These are phyloP conservation scores for Lentinula aciculospora DNA, from an alignment of 768 basidiomycete genomes.

Conservation along the genomic window DNA sequence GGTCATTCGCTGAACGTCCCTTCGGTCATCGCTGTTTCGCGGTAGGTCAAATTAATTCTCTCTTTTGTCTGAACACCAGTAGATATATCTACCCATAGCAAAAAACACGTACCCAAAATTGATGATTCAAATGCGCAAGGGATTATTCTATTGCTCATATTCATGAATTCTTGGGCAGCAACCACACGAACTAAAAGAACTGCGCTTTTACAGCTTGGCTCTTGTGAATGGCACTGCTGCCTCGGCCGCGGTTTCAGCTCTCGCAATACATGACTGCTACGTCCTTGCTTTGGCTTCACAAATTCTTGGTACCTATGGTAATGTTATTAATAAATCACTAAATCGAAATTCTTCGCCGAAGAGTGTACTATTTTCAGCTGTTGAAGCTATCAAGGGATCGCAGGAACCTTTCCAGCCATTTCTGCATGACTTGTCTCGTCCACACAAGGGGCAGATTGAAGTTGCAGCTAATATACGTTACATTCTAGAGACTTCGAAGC, in stretches of 20 bases:
- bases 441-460: not conserved
- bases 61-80: conserved; percentile 82
- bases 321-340: conserved; percentile 21
- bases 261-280: not conserved
- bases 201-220: conserved; percentile 46
- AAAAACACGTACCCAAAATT: conserved; percentile 63
- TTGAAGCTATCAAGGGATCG: conserved; percentile 1
- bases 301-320: not conserved
- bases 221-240: not conserved
- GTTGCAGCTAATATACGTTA: not conserved
- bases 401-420: not conserved
- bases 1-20: not conserved
- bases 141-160: conserved; percentile 54
- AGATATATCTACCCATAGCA: conserved; percentile 72
- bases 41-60: conserved; percentile 81
- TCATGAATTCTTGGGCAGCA: conserved; percentile 47
- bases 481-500: not conserved
- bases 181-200: conserved; percentile 38
- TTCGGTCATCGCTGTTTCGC: not conserved
- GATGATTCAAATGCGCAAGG: conserved; percentile 58
- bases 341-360: conserved; percentile 55
- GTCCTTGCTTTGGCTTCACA: not conserved
- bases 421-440: conserved; percentile 27
- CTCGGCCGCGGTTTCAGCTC: not conserved
- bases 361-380: conserved; percentile 50